Conservation (phyloP, 2,329 filamentous ascomycete genomes). For the Fusarium avenaceum region DNA sequence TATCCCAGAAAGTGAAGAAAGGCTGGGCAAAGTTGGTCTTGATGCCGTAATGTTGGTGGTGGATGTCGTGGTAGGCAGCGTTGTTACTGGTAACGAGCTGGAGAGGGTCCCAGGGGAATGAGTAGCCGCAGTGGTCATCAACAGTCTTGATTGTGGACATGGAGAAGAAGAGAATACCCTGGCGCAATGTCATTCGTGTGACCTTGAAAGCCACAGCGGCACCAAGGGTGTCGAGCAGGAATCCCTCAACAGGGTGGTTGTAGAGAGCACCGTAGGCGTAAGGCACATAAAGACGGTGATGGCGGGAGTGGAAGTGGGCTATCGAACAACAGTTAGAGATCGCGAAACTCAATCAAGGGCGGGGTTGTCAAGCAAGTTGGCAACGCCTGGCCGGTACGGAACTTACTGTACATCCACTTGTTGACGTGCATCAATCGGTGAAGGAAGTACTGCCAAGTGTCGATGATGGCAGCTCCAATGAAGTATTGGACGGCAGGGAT, state of each 20-base stretch:
- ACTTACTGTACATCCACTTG: conserved; percentile 94
- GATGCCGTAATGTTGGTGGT: conserved; percentile 99
- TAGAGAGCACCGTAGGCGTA: conserved; percentile 98
- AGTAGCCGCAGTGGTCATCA: conserved; percentile 96
- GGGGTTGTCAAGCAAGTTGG: background rate
- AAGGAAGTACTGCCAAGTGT: conserved; percentile 98
- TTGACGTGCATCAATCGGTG: conserved; percentile 98
- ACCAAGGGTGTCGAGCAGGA: conserved; percentile 91
- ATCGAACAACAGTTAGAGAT: conserved; percentile 23
- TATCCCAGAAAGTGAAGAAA: conserved; percentile 97
- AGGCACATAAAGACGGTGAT: conserved; percentile 96
- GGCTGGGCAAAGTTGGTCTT: conserved; percentile 94
- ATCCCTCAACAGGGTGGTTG: conserved; percentile 95
- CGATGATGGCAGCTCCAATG: conserved; percentile 80
- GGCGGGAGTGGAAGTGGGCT: conserved; percentile 93
- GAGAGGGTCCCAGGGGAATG: conserved; percentile 94
- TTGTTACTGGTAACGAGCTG: conserved; percentile 96
- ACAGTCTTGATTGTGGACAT: conserved; percentile 95
- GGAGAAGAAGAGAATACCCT: conserved; percentile 91
- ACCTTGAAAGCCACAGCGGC: conserved; percentile 86
- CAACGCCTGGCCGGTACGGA: background rate
- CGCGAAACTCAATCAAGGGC: background rate
- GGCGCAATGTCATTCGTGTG: conserved; percentile 84
- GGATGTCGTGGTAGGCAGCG: conserved; percentile 95
- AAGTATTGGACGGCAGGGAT: conserved; percentile 84